phyloP scores from a whole-genome alignment of 768 basidiomycete genomes.

The Leccinum fibrillosum region DNA sequence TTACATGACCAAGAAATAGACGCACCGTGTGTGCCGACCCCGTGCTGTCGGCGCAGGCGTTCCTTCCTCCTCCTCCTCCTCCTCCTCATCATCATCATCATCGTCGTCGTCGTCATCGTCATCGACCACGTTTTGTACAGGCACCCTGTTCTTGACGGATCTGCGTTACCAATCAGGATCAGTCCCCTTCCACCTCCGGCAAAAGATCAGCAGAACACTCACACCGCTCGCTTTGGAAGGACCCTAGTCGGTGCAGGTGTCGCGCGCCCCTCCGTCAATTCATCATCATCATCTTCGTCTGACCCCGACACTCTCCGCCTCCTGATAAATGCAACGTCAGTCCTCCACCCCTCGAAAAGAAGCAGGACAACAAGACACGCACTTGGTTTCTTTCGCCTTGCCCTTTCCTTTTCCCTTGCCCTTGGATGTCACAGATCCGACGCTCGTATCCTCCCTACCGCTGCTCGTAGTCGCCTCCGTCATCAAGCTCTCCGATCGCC shows the following conservation, averaged over 20 bases:
- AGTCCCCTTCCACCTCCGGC: neutral
- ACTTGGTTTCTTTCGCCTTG: constrained; percentile 41
- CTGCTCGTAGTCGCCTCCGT: constrained; percentile 43
- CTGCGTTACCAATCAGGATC: constrained; percentile 21
- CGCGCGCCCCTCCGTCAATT: constrained; percentile 29
- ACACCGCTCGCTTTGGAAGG: constrained; percentile 61
- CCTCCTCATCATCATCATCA: constrained; percentile 16
- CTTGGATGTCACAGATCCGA: constrained; percentile 32
- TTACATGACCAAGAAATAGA: neutral
- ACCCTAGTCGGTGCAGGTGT: constrained; percentile 43
- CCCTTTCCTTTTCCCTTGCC: constrained; percentile 25
- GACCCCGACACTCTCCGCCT: constrained; percentile 54
- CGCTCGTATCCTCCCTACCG: constrained; percentile 33
- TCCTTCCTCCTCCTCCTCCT: constrained; percentile 41
- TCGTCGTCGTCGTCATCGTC: constrained; percentile 28
- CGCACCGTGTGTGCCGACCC: constrained; percentile 8
- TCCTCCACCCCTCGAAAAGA: neutral
- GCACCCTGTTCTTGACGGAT: constrained; percentile 36
- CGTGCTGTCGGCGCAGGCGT: constrained; percentile 32
- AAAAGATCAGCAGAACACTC: constrained; percentile 19
- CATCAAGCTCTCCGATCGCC: constrained; percentile 57
- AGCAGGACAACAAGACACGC: constrained; percentile 13
- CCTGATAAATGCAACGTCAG: constrained; percentile 31
- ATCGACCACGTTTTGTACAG: constrained; percentile 23
- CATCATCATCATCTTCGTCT: constrained; percentile 45